phyloP scores from a whole-genome alignment of 169 alveolate genomes.

The Theileria orientalis region DNA sequence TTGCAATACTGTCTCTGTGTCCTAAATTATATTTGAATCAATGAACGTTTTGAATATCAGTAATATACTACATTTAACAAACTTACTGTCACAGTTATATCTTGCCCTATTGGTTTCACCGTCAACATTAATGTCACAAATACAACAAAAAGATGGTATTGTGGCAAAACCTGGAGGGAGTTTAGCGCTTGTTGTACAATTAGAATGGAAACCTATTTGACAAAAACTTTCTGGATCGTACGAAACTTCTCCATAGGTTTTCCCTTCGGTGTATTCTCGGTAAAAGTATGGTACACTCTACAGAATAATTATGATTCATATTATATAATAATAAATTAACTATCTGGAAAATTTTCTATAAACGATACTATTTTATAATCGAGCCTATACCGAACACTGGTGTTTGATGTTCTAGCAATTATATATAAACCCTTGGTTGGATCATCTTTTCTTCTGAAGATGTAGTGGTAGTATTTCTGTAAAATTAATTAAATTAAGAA shows the following conservation, averaged over 20 bases:
- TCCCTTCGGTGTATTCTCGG: constrained; percentile 35
- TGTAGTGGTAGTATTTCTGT: constrained; percentile 30
- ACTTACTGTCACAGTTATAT: constrained; percentile 22
- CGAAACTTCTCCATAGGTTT: constrained; percentile 6
- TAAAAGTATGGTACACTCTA: constrained; percentile 49
- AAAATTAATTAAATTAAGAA: neutral
- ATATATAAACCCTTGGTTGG: constrained; percentile 52
- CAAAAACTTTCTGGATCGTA: constrained; percentile 7
- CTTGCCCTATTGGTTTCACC: constrained; percentile 21
- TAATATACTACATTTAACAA: too few relatives aligned
- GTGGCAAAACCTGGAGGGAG: constrained; percentile 16
- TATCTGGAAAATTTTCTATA: too few relatives aligned
- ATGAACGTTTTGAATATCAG: too few relatives aligned
- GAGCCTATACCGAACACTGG: constrained; percentile 20
- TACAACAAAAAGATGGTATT: constrained; percentile 32
- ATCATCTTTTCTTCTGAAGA: constrained; percentile 40
- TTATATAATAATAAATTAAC: too few relatives aligned
- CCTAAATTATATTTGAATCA: too few relatives aligned
- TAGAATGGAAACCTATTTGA: neutral
- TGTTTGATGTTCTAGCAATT: constrained; percentile 21
- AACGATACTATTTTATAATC: constrained; percentile 32
- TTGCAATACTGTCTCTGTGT: neutral
- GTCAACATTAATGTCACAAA: constrained; percentile 28
- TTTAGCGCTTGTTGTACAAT: constrained; percentile 5
- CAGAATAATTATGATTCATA: neutral